Evolutionary conservation across 31 red algal genomes (phyloP).

Genomic region (Asparagopsis taxiformis): DNA sequence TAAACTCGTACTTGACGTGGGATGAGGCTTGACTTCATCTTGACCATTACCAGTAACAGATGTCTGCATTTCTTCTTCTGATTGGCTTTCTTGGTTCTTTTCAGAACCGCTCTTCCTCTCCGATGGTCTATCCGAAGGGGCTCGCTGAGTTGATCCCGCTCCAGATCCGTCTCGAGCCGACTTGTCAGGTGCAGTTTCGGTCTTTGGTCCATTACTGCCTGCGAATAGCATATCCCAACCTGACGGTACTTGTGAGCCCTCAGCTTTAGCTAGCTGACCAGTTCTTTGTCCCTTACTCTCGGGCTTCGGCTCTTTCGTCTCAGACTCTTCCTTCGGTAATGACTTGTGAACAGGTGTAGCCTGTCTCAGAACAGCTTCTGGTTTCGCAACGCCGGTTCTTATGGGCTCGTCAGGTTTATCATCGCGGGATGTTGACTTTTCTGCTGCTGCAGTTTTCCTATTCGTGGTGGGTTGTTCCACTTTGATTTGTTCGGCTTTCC

Average conservation of each 20-base stretch:
- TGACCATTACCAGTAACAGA: not conserved
- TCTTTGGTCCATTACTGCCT: constrained; percentile 8
- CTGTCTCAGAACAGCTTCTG: too few relatives aligned
- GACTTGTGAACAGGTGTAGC: too few relatives aligned
- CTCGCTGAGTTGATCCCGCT: too few relatives aligned
- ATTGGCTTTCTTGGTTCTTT: not conserved
- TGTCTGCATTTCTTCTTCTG: not conserved
- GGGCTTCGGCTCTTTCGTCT: not conserved
- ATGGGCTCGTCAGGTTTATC: too few relatives aligned
- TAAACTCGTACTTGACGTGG: not conserved
- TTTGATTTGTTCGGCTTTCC: too few relatives aligned
- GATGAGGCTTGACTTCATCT: not conserved
- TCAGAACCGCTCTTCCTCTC: not conserved
- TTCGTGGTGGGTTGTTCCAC: too few relatives aligned
- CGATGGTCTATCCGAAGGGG: not conserved
- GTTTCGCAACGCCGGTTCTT: too few relatives aligned
- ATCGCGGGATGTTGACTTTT: too few relatives aligned
- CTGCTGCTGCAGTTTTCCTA: too few relatives aligned
- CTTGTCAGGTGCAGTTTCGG: too few relatives aligned
- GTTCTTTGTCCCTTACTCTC: constrained; percentile 11
- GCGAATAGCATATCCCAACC: constrained; percentile 71
- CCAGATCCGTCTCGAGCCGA: too few relatives aligned
- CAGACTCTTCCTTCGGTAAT: not conserved
- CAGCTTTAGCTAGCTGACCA: constrained; percentile 12
- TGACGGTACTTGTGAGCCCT: constrained; percentile 21